These are phyloP conservation scores for Penicillium parvum DNA, from an alignment of 495 filamentous ascomycete genomes.

Conservation along the genomic window DNA sequence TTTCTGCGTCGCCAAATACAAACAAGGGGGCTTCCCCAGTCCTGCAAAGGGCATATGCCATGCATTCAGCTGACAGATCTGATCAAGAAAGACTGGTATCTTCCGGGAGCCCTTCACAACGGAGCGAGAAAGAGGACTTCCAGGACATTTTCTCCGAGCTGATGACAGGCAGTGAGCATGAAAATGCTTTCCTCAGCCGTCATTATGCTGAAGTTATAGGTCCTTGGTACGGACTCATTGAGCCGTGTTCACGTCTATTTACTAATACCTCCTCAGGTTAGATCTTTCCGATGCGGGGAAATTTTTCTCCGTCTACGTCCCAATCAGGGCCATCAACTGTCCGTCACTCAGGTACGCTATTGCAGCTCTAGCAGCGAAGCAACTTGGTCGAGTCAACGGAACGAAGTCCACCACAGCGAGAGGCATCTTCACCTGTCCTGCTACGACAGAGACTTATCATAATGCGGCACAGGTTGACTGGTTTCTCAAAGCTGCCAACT, in stretches of 20 bases:
- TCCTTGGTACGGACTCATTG: conserved; percentile 28
- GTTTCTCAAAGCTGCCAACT: conserved; percentile 42
- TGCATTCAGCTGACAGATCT: conserved; percentile 1
- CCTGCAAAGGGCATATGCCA: conserved; percentile 2
- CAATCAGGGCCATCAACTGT: conserved; percentile 35
- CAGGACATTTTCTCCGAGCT: conserved; percentile 41
- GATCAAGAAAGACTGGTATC: conserved; percentile 6
- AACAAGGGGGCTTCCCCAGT: not conserved
- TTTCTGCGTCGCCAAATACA: conserved; percentile 13
- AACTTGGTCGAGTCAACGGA: conserved; percentile 38
- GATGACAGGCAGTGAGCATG: conserved; percentile 39
- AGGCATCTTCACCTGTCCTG: conserved; percentile 31
- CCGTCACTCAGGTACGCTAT: conserved; percentile 34
- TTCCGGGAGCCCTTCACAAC: conserved; percentile 22
- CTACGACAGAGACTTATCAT: conserved; percentile 37
- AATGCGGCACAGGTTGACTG: conserved; percentile 37
- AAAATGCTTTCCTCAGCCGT: conserved; percentile 36
- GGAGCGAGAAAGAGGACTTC: conserved; percentile 35
- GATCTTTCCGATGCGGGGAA: conserved; percentile 37
- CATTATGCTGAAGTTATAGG: conserved; percentile 35
- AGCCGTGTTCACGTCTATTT: not conserved
- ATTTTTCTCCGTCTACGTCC: conserved; percentile 37
- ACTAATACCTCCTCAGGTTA: conserved; percentile 23
- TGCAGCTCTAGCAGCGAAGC: conserved; percentile 39
- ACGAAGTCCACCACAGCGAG: conserved; percentile 15